Percentiles rank a stretch among this genome's conserved stretches.
Conservation (phyloP, 805 yeast genomes). For the Myxozyma monticola region DNA sequence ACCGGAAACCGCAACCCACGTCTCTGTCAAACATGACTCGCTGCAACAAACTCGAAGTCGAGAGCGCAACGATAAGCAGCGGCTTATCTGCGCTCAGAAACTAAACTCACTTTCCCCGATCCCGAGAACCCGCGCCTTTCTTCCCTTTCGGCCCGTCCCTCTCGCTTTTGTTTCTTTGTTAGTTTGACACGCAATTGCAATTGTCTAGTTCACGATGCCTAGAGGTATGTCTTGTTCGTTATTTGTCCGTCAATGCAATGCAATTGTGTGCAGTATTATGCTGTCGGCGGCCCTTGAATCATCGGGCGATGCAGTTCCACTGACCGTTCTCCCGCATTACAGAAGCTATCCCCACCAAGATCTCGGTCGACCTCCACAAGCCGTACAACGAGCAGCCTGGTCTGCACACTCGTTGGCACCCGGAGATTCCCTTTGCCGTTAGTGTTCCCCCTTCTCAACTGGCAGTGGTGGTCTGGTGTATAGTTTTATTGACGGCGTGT, state of each 20-base stretch:
- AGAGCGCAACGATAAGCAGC: too few species aligned
- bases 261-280: too few species aligned
- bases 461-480: not conserved
- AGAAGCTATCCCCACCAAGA: conserved; percentile 41
- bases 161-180: not conserved
- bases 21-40: too few species aligned
- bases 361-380: conserved; percentile 46
- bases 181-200: not conserved
- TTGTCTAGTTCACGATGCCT: conserved; percentile 1
- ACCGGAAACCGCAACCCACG: too few species aligned
- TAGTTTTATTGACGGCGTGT: not conserved
- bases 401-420: conserved; percentile 56
- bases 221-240: conserved; percentile 2
- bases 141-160: not conserved
- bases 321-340: not conserved
- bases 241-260: too few species aligned
- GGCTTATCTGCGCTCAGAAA: too few species aligned
- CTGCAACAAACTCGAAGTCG: too few species aligned
- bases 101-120: too few species aligned
- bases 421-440: conserved; percentile 36
- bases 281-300: too few species aligned
- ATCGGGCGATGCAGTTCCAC: too few species aligned
- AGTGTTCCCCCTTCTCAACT: not conserved
- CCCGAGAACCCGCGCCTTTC: too few species aligned
- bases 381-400: conserved; percentile 52